Conservation (phyloP, 176 grass and related monocot species). For the Oryza officinalis region DNA sequence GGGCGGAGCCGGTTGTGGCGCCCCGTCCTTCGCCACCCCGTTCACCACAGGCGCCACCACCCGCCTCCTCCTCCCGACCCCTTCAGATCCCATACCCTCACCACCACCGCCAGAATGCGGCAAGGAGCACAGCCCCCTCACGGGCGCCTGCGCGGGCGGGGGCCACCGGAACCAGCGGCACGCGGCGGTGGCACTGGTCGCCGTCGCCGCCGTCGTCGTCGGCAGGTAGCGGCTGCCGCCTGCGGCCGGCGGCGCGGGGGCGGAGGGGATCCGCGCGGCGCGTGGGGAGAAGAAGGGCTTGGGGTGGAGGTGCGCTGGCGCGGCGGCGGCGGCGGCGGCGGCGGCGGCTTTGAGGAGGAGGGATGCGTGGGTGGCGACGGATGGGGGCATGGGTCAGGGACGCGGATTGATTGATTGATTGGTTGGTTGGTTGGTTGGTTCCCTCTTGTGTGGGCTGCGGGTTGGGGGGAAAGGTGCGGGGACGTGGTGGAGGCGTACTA, state of each 20-base stretch:
- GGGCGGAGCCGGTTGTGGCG: neutral
- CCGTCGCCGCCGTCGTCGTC: constrained; percentile 9
- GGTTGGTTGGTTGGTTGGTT: constrained; percentile 17
- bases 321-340: constrained; percentile 42
- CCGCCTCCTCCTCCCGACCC: constrained; percentile 28
- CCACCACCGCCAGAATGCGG: constrained; percentile 33
- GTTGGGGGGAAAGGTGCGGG: neutral
- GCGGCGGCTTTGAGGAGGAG: constrained; percentile 54
- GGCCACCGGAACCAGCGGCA: constrained; percentile 45
- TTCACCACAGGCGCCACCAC: constrained; percentile 38
- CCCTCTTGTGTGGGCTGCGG: constrained; percentile 1
- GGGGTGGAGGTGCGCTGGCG: constrained; percentile 19
- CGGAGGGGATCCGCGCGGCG: constrained; percentile 40
- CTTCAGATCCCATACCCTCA: constrained; percentile 57
- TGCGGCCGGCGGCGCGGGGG: neutral
- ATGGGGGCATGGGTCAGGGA: constrained; percentile 47
- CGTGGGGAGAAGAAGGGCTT: constrained; percentile 46
- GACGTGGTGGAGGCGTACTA: neutral
- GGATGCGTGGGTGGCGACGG: constrained; percentile 47
- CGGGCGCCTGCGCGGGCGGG: constrained; percentile 12
- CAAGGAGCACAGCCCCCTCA: constrained; percentile 52
- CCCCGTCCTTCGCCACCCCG: constrained; percentile 39
- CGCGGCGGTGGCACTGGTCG: constrained; percentile 8
- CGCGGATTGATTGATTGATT: constrained; percentile 18
- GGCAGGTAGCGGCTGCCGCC: neutral